Evolutionary conservation across 2,329 filamentous ascomycete species (phyloP), one percentile per base, ranked within the genome.

Genomic region (Trichoderma brevicompactum): DNA sequence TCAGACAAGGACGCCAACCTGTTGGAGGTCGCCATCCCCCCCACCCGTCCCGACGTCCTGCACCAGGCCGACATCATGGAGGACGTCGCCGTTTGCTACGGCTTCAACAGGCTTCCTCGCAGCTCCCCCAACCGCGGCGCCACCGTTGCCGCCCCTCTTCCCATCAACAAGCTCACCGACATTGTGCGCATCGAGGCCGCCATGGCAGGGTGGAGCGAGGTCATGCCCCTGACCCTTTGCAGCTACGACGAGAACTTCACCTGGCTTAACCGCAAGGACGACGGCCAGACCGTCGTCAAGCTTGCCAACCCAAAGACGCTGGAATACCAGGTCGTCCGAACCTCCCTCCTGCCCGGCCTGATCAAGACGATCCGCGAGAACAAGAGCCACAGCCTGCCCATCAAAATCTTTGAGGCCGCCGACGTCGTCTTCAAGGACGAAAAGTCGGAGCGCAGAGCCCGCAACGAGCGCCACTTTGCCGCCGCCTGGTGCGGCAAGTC

Each of bases 31-130:
- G 85, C 89, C 41, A 87, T 98, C 28, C 95, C 95, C 8, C 87
- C 94, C 38, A 98, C 94, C 53, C 88, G 95, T 68, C 94, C 95
- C 54, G 95, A 99, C 77, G 90, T 99, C 48, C 88, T 99, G 38
- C 95, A 99, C 78, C 91, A 97, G 75, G 96, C 93, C 72, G 95
- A 99, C 76, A 92, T 99, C 71, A 99, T 99, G 94, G 95, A 99
- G 80, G 96, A 99, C 75, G 89, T 96, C 19, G 95, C 93, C 46
- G 95, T 99, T 69, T 93, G 92, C 61, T 97, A 98, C 77, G 95
- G 96, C 70, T 99, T 97, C 86, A 99, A 99, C 84, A 92, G 91
- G 69, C 89, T 99, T 17, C 94, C 94, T 1, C 89, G 93, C 60
- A 88, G 90, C 55, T 92, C 94, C 74, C 93, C 94, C 8, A 93